A percentile compares a stretch with the other conserved stretches of the same genome.
Conservation (phyloP, 106 monocot species). For the Allium cepa region DNA sequence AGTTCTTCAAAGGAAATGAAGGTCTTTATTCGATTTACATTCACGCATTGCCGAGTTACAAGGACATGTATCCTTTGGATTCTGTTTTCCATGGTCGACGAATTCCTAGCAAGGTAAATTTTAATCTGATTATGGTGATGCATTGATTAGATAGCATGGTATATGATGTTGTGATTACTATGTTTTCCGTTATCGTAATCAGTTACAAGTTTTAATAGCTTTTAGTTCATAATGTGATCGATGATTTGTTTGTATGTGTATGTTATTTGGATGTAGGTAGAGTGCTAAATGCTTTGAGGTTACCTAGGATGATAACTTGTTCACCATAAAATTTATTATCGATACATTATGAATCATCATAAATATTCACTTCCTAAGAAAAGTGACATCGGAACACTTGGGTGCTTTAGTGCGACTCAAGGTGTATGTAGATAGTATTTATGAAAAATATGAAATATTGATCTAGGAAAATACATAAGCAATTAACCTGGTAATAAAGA, state of each 20-base stretch:
- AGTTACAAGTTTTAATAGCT: not conserved
- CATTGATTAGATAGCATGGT: not conserved
- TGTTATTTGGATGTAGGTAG: not conserved
- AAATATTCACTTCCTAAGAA: too few relatives aligned
- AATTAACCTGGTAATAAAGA: too few relatives aligned
- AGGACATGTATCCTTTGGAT: slow-evolving; percentile 1
- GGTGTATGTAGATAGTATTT: too few relatives aligned
- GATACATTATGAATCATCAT: too few relatives aligned
- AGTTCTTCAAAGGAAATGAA: slow-evolving; percentile 15
- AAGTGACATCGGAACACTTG: too few relatives aligned
- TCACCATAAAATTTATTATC: too few relatives aligned
- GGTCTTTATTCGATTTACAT: slow-evolving; percentile 14
- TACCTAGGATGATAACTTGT: too few relatives aligned
- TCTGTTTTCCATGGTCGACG: slow-evolving; percentile 25
- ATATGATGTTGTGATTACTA: not conserved
- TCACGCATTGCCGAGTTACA: slow-evolving; percentile 18
- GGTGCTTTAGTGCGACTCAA: too few relatives aligned
- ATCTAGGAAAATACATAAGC: too few relatives aligned
- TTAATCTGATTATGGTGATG: not conserved
- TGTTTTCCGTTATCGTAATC: not conserved
- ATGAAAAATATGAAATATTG: too few relatives aligned
- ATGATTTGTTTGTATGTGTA: not conserved
- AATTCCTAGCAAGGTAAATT: slow-evolving; percentile 32
- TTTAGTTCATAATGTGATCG: not conserved
- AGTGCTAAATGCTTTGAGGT: not conserved